Percentiles rank a stretch among this genome's conserved stretches.
These are phyloP conservation scores for Metarhizium rileyi DNA, from an alignment of 2,329 filamentous ascomycete genomes.

Conservation along the genomic window DNA sequence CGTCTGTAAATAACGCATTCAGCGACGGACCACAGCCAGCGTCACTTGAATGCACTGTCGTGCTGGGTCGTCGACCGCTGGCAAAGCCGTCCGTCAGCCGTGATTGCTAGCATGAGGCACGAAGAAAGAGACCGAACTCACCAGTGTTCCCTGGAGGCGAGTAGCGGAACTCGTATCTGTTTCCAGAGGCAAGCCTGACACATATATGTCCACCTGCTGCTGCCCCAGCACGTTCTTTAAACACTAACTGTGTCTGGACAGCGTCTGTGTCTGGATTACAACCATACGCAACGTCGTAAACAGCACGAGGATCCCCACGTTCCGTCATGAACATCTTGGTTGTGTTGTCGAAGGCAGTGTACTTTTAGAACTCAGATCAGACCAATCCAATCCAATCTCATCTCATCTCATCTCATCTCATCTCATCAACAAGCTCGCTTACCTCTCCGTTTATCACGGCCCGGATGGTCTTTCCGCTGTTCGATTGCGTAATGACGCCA, in stretches of 20 bases:
- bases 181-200: slow-evolving; percentile 26
- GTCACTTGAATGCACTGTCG: slow-evolving; percentile 6
- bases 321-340: slow-evolving; percentile 39
- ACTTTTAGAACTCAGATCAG: slow-evolving; percentile 17
- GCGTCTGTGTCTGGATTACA: slow-evolving; percentile 32
- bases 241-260: slow-evolving; percentile 27
- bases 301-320: slow-evolving; percentile 30
- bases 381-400: background rate
- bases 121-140: slow-evolving; percentile 10
- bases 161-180: slow-evolving; percentile 32
- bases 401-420: too few species aligned
- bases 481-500: slow-evolving; percentile 23
- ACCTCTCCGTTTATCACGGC: slow-evolving; percentile 37
- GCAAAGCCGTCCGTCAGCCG: too few species aligned
- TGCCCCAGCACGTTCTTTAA: slow-evolving; percentile 20
- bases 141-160: slow-evolving; percentile 29
- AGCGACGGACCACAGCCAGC: background rate
- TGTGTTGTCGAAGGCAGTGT: slow-evolving; percentile 32
- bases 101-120: background rate
- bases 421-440: slow-evolving; percentile 5
- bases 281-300: slow-evolving; percentile 30
- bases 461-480: slow-evolving; percentile 17
- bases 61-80: slow-evolving; percentile 2
- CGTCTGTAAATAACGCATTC: too few species aligned
- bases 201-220: slow-evolving; percentile 28